These are phyloP conservation scores for Trichoderma hamatum DNA, from an alignment of 2,329 filamentous ascomycete genomes.

Conservation along the genomic window DNA sequence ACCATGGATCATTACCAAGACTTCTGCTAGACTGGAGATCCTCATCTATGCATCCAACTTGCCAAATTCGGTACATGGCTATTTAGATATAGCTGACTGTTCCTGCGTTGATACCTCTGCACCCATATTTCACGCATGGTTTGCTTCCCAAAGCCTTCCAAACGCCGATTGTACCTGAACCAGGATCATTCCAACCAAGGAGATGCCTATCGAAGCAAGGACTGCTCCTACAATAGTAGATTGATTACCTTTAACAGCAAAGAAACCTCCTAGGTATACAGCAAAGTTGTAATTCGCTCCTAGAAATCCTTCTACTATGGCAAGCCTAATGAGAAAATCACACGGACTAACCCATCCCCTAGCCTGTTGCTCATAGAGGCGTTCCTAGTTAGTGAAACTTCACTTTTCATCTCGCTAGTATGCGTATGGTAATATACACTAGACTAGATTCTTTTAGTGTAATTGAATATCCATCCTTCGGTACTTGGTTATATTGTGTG, in stretches of 20 bases:
- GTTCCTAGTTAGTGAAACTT: background rate
- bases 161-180: constrained; percentile 57
- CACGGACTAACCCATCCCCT: constrained; percentile 70
- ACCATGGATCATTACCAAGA: constrained; percentile 58
- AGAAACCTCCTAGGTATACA: constrained; percentile 58
- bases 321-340: constrained; percentile 73
- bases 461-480: background rate
- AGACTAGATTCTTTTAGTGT: background rate
- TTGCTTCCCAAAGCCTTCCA: constrained; percentile 55
- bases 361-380: background rate
- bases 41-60: constrained; percentile 61
- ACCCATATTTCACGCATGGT: constrained; percentile 50
- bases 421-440: background rate
- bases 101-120: constrained; percentile 61
- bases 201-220: constrained; percentile 57
- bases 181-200: constrained; percentile 52
- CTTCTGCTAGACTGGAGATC: constrained; percentile 48
- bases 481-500: too few species aligned
- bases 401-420: background rate
- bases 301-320: constrained; percentile 71
- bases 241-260: constrained; percentile 45
- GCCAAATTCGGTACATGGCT: constrained; percentile 65
- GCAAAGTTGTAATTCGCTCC: constrained; percentile 55
- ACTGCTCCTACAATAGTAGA: constrained; percentile 51
- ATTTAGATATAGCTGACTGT: constrained; percentile 66